Evolutionary conservation across 768 basidiomycete genomes (phyloP).

Genomic region (Chiua virens): DNA sequence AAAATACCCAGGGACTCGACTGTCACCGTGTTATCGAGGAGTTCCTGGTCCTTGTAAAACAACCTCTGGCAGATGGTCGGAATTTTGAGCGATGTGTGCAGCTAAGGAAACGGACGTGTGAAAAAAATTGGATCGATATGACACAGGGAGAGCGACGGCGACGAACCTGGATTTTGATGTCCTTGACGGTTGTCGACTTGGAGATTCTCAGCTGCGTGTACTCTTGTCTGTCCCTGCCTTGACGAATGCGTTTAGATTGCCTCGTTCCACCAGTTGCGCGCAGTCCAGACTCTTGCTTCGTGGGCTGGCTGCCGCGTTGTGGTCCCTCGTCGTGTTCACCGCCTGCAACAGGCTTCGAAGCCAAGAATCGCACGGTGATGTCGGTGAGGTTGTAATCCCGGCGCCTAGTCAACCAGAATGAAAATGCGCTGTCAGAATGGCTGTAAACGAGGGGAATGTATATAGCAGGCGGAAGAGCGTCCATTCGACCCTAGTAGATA

Average conservation of each 20-base stretch:
- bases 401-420: slow-evolving; percentile 26
- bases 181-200: slow-evolving; percentile 71
- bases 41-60: slow-evolving; percentile 59
- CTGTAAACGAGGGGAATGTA: slow-evolving; percentile 2
- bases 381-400: slow-evolving; percentile 58
- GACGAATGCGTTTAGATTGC: slow-evolving; percentile 72
- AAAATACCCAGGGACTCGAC: slow-evolving; percentile 57
- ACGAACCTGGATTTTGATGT: slow-evolving; percentile 72
- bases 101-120: slow-evolving; percentile 35
- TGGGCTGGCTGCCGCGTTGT: slow-evolving; percentile 26
- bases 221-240: slow-evolving; percentile 51
- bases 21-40: slow-evolving; percentile 56
- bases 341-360: slow-evolving; percentile 32
- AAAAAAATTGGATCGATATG: neutral
- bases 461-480: slow-evolving; percentile 1
- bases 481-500: slow-evolving; percentile 7
- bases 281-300: slow-evolving; percentile 36
- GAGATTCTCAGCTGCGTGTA: slow-evolving; percentile 53
- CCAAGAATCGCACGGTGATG: slow-evolving; percentile 54
- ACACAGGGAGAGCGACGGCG: too few species aligned
- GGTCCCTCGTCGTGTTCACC: slow-evolving; percentile 25
- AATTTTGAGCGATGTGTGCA: slow-evolving; percentile 61
- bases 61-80: slow-evolving; percentile 78
- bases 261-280: slow-evolving; percentile 45
- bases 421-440: slow-evolving; percentile 16